Base-by-base conservation (phyloP, 2,329 filamentous ascomycete species). In the Simplicillium aogashimaense region DNA sequence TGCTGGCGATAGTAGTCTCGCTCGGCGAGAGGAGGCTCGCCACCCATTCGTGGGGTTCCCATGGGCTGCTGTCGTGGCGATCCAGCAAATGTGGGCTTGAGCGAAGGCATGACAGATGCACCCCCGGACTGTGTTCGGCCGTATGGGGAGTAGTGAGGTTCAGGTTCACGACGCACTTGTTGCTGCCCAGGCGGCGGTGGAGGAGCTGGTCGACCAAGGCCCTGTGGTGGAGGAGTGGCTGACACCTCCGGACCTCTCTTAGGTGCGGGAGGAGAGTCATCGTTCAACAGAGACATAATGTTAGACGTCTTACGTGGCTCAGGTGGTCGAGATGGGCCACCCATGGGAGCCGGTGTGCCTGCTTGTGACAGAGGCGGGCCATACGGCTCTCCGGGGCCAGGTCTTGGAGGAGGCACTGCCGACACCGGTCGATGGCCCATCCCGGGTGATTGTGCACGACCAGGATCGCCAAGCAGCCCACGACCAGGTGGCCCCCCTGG, bases 261-360 rank as follows among this genome's bases (percentile, higher is more conserved):
- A n/a, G 66, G 66, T 7, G 68, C 60, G 6, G 66, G 60, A 3
- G 61, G 61, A 7, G 70, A 66, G 39, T 80, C 77, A 45, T 80
- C 74, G 47, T 79, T 79, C 3, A 82, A 63, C 44, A 82, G 56
- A 1, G 75, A 74, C 69, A 80, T 78, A 45, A 82, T 68, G 46
- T 64, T 81, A 12, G 76, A 79, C 7, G 70, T 78, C 60, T 80
- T 81, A n/a, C 71, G 66, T 36, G 60, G 60, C 47, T 74, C 71
- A 3, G 70, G 54, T 31, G 65, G 57, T 20, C 65, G 57, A 16
- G 65, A 53, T 20, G 61, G 8, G 62, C 62, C 3, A 61, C 59
- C n/a, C 53, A 52, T 38, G 60, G 64, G 14, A 54, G 46, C 47
- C 34, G 47, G 34, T 39, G 46, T 33, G 38, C 36, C 37, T 8